Evolutionary conservation across 108 stramenopile species (phyloP).

Genomic region (Schizochytrium sp.): DNA sequence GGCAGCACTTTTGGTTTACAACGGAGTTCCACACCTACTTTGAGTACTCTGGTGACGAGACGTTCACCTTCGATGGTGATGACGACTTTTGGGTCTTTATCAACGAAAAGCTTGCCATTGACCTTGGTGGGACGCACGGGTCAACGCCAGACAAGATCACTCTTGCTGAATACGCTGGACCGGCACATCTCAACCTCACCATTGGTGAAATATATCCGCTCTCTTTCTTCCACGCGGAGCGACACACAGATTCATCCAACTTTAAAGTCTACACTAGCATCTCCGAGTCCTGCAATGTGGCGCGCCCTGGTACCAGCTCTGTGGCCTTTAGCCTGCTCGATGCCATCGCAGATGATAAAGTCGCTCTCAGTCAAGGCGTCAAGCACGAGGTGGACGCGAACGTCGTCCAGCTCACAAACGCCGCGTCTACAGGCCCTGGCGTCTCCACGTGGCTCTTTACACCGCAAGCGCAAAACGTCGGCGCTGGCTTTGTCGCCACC

Average conservation of each 20-base stretch:
- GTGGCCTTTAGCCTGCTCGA: too few species aligned
- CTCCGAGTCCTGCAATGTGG: neutral
- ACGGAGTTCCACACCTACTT: slow-evolving; percentile 6
- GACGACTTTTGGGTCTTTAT: neutral
- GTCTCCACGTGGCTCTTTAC: neutral
- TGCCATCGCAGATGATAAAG: too few species aligned
- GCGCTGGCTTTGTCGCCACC: neutral
- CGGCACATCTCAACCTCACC: neutral
- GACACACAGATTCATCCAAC: neutral
- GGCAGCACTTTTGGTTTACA: neutral
- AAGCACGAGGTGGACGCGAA: neutral
- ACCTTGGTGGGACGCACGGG: neutral
- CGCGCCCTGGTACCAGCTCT: neutral
- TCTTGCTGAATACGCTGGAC: neutral
- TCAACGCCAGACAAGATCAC: neutral
- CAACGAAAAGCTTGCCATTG: neutral
- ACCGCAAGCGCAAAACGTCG: neutral
- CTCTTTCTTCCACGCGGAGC: neutral
- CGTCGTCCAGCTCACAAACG: neutral
- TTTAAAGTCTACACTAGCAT: neutral
- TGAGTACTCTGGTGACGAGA: neutral
- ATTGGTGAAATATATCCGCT: neutral
- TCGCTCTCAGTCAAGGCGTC: too few species aligned
- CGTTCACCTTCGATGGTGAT: neutral
- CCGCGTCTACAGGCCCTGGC: neutral